Conservation (phyloP, 176 grass and related monocot genomes). For the Avena eriantha region DNA sequence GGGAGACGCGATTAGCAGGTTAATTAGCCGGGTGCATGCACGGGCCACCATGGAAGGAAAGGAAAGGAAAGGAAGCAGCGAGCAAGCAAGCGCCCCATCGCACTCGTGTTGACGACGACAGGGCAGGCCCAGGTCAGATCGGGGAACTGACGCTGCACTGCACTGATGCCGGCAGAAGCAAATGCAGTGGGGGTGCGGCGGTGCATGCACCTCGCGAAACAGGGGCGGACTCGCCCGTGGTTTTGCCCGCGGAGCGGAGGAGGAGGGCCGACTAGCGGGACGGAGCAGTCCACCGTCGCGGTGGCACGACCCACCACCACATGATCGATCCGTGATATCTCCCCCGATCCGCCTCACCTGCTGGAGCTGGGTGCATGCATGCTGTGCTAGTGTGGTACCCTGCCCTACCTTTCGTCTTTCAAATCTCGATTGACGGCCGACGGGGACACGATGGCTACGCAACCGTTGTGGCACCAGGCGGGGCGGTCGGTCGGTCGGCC, state of each 20-base stretch:
- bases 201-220: constrained; percentile 34
- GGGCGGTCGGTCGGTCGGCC: too few species aligned
- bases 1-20: not conserved
- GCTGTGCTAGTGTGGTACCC: not conserved
- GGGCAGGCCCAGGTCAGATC: not conserved
- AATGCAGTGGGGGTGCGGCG: not conserved
- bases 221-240: constrained; percentile 5
- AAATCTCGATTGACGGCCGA: not conserved
- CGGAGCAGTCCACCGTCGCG: not conserved
- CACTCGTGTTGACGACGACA: not conserved
- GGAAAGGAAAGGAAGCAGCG: not conserved
- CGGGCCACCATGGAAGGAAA: not conserved
- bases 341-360: not conserved
- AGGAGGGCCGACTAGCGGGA: not conserved
- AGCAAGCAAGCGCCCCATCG: not conserved
- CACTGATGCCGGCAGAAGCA: not conserved
- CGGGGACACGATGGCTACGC: not conserved
- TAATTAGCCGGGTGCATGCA: constrained; percentile 9
- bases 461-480: not conserved
- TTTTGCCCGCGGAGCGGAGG: not conserved
- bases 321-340: not conserved
- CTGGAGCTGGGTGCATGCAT: not conserved
- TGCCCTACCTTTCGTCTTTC: not conserved
- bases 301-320: constrained; percentile 21
- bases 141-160: not conserved